phyloP scores from a whole-genome alignment of 192 early-diverging fungal genomes.

The Coemansia sp. region DNA sequence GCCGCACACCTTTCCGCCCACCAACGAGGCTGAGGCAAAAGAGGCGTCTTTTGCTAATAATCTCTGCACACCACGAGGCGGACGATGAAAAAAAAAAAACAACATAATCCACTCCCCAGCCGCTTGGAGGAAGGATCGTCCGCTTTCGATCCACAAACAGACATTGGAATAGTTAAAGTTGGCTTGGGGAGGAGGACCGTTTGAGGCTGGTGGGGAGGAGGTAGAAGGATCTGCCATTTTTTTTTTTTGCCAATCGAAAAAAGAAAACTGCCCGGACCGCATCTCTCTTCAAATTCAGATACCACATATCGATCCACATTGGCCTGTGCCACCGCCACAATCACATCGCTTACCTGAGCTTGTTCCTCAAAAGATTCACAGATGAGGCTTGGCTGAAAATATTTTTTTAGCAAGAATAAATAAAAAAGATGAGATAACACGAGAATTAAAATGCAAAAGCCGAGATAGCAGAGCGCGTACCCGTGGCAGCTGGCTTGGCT shows the following conservation, averaged over 20 bases:
- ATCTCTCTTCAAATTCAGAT: not conserved
- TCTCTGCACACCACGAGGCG: not conserved
- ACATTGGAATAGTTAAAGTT: not conserved
- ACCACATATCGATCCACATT: conserved; percentile 6
- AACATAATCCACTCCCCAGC: not conserved
- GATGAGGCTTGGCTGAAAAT: not conserved
- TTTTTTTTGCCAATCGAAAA: not conserved
- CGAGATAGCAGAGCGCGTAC: not conserved
- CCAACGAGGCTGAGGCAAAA: not conserved
- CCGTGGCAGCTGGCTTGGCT: not conserved
- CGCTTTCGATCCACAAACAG: conserved; percentile 8
- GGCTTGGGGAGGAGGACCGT: not conserved
- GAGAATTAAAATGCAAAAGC: not conserved
- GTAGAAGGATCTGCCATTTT: not conserved
- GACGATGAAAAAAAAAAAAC: not conserved
- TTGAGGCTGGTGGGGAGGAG: conserved; percentile 1
- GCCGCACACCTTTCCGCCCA: not conserved
- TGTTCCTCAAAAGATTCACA: not conserved
- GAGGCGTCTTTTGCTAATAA: not conserved
- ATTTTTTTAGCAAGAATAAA: not conserved
- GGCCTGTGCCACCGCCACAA: not conserved
- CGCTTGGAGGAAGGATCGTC: conserved; percentile 2
- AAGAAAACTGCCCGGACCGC: not conserved
- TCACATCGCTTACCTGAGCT: conserved; percentile 1
- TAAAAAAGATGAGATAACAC: not conserved